phyloP scores from a whole-genome alignment of 164 flowering plant species.

The Umbellularia californica region DNA sequence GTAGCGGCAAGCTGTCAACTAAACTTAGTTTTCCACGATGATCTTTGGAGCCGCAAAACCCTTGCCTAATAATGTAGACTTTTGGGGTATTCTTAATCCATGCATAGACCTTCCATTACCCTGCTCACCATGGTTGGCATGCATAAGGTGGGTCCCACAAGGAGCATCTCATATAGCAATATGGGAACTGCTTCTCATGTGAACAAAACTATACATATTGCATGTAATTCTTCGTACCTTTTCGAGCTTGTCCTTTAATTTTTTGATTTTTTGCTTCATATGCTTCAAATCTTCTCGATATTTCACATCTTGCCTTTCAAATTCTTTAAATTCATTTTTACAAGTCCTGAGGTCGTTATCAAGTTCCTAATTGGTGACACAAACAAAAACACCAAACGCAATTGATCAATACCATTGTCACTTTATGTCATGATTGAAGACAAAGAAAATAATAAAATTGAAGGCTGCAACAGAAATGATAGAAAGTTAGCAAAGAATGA shows the following conservation, averaged over 20 bases:
- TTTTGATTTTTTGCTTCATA: slow-evolving; percentile 77
- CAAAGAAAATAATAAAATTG: background rate
- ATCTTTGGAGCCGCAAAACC: too few species aligned
- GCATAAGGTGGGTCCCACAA: background rate
- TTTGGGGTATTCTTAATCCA: too few species aligned
- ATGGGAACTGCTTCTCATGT: too few species aligned
- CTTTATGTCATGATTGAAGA: background rate
- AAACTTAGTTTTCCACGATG: too few species aligned
- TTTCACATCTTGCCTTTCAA: slow-evolving; percentile 93
- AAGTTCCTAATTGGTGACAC: slow-evolving; percentile 46
- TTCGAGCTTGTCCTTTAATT: slow-evolving; percentile 74
- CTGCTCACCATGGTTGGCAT: slow-evolving; percentile 43
- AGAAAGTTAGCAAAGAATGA: background rate
- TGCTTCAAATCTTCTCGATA: slow-evolving; percentile 82
- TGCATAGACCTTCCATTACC: slow-evolving; percentile 50
- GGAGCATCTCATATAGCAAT: too few species aligned
- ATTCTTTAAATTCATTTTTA: slow-evolving; percentile 87
- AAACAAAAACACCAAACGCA: slow-evolving; percentile 1
- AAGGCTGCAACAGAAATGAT: background rate
- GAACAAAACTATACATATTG: background rate
- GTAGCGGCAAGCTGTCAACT: too few species aligned
- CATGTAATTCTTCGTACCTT: slow-evolving; percentile 39
- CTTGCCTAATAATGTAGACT: too few species aligned
- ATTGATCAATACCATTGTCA: background rate
- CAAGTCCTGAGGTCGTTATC: slow-evolving; percentile 48